These are phyloP conservation scores for Penicillium italicum DNA, from an alignment of 2,329 filamentous ascomycete genomes.

Conservation along the genomic window DNA sequence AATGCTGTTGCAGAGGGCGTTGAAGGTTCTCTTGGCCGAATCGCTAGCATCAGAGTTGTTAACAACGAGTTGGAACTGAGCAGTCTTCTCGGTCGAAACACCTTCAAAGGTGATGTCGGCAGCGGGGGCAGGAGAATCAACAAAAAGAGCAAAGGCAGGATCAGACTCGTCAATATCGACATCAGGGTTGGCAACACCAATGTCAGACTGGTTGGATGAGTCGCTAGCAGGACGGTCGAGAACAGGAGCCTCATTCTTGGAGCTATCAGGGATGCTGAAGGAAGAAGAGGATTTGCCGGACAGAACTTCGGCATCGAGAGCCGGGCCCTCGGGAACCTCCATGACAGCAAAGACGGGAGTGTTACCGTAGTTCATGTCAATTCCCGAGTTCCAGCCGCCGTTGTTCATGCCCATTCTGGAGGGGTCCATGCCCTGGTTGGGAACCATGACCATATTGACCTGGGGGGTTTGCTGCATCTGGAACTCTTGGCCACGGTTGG, in stretches of 20 bases:
- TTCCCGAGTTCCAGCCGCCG: conserved; percentile 45
- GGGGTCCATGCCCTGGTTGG: conserved; percentile 73
- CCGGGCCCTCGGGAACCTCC: conserved; percentile 65
- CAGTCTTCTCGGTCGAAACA: conserved; percentile 62
- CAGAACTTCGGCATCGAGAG: conserved; percentile 59
- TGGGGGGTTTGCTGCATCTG: conserved; percentile 61
- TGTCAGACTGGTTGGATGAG: conserved; percentile 10
- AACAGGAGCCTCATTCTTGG: conserved; percentile 50
- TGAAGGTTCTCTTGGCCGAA: conserved; percentile 33
- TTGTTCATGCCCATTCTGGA: conserved; percentile 57
- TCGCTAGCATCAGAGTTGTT: conserved; percentile 29
- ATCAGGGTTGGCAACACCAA: conserved; percentile 26
- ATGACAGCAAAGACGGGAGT: conserved; percentile 61
- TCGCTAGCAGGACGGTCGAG: conserved; percentile 40
- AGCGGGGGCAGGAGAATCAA: conserved; percentile 49
- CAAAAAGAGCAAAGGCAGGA: conserved; percentile 47
- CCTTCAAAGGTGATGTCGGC: conserved; percentile 45
- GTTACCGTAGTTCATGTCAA: conserved; percentile 45
- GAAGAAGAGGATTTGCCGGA: conserved; percentile 66
- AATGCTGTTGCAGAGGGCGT: conserved; percentile 39
- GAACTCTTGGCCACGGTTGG: conserved; percentile 53
- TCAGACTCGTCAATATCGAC: conserved; percentile 56
- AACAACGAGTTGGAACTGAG: conserved; percentile 63
- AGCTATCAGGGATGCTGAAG: conserved; percentile 44
- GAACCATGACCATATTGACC: conserved; percentile 76